Evolutionary conservation across 345 rosid species (phyloP).

Genomic region (Syzygium jambos): DNA sequence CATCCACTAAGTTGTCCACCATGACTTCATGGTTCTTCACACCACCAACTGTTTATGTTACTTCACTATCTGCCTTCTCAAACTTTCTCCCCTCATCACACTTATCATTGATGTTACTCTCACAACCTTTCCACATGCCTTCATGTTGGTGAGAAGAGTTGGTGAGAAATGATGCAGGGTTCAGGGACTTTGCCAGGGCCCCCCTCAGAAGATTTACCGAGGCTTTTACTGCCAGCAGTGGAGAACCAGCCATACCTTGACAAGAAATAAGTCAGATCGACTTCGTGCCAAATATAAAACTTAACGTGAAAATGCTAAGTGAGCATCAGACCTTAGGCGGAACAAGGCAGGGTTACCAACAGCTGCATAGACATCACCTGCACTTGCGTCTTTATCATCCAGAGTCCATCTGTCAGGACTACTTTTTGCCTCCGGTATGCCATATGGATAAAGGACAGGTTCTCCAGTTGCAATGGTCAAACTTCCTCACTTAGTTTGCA

Average conservation of each 20-base stretch:
- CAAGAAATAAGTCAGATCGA: neutral
- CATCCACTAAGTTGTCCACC: neutral
- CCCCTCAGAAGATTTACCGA: conserved; percentile 1
- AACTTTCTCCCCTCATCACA: conserved; percentile 7
- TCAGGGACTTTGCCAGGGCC: conserved; percentile 5
- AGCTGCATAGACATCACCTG: conserved; percentile 49
- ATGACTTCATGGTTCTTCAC: conserved; percentile 16
- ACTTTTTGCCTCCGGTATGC: conserved; percentile 12
- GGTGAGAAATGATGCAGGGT: conserved; percentile 7
- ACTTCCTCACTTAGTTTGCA: conserved; percentile 10
- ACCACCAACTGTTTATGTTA: conserved; percentile 6
- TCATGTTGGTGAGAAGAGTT: conserved; percentile 21
- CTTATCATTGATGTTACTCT: too few species aligned
- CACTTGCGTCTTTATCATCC: conserved; percentile 31
- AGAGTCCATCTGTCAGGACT: conserved; percentile 35
- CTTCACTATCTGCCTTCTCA: conserved; percentile 15
- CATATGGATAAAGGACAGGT: conserved; percentile 52
- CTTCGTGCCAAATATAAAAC: neutral
- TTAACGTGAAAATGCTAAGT: neutral
- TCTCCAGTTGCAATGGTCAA: conserved; percentile 43
- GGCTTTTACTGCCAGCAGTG: conserved; percentile 11
- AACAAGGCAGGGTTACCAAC: conserved; percentile 62
- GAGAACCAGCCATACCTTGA: conserved; percentile 83
- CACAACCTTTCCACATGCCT: conserved; percentile 10
- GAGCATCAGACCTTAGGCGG: conserved; percentile 59